Evolutionary conservation across 208 protist genomes (phyloP), one percentile per base, ranked within the genome.

Genomic region (Vickermania spadyakhi): DNA sequence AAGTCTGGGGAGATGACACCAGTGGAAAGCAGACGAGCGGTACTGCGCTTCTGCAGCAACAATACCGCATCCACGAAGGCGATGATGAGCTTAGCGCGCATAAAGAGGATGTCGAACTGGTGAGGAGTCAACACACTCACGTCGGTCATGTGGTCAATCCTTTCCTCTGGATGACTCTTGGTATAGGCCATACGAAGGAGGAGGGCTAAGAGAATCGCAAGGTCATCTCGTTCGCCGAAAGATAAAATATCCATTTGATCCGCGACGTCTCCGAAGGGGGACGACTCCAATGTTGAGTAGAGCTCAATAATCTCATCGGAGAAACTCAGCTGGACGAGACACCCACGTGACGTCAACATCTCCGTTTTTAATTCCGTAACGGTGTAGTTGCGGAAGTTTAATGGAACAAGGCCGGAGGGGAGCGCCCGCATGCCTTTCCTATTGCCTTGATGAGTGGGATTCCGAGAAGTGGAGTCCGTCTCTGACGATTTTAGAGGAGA

Each of bases 1-100:
- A 51, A 58, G 31, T 57, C 57, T 28, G 53, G 31, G 49, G 31
- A 28, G 25, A 63, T 28, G 2, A 58, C 58, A 27, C 50, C 52
- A n/a, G 58, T 52, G 7, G 28, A 26, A 3, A 56, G 64, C 22
- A 69, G 49, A 23, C 11, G 49, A 31, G 45, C 31, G 30, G 23
- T 50, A 0, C 45, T 28, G 30, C 28, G 22, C 13, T 22, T 13
- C 11, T 56, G 52, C n/a, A 56, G 25, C 52, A 7, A 11, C 5
- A 28, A n/a, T 14, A 56, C 25, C 5, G 7, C 52, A 22, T 56
- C 52, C 5, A 56, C 52, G 25, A 56, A 56, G 52, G 11, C 52
- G 25, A 28, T 5, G n/a, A 56, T 28, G n/a, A 56, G 52, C 22
- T 22, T 56, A n/a, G 52, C 5, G 25, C 52, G 52, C 22, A 28